These are phyloP conservation scores for Coleophoma eucalyptorum DNA, from an alignment of 2,329 filamentous ascomycete species.

Conservation along the genomic window DNA sequence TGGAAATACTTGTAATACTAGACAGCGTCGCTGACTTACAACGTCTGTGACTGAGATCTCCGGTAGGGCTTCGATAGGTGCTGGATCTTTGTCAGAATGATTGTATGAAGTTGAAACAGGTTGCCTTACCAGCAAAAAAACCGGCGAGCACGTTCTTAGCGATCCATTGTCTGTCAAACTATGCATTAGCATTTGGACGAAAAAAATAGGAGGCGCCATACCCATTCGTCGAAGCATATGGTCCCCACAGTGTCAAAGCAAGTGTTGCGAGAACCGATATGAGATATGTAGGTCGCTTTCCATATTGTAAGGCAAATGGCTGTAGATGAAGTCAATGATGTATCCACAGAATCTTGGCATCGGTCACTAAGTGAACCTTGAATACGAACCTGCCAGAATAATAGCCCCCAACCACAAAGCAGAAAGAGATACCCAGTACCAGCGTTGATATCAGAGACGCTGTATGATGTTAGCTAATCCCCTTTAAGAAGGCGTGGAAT, in stretches of 20 bases:
- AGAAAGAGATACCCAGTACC: conserved; percentile 26
- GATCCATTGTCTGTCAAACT: conserved; percentile 2
- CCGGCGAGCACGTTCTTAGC: conserved; percentile 1
- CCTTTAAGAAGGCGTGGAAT: conserved; percentile 4
- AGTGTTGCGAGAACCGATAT: neutral
- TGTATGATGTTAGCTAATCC: conserved; percentile 29
- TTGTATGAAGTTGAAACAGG: too few relatives aligned
- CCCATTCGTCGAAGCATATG: neutral
- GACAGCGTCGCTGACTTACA: neutral
- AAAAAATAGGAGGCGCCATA: neutral
- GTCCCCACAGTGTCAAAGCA: conserved; percentile 2
- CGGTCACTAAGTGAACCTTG: too few relatives aligned
- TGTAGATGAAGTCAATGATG: neutral
- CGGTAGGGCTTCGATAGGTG: conserved; percentile 2
- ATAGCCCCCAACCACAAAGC: conserved; percentile 10
- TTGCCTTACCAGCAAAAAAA: neutral
- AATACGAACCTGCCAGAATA: neutral
- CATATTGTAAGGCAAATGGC: conserved; percentile 2
- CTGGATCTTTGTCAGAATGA: too few relatives aligned
- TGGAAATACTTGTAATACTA: too few relatives aligned
- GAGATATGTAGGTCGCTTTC: conserved; percentile 3
- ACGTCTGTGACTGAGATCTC: conserved; percentile 5
- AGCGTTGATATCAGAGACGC: conserved; percentile 26
- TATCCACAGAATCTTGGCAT: too few relatives aligned
- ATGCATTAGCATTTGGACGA: too few relatives aligned